Evolutionary conservation across 2,329 filamentous ascomycete genomes (phyloP).

Genomic region (Botrytis fragariae): DNA sequence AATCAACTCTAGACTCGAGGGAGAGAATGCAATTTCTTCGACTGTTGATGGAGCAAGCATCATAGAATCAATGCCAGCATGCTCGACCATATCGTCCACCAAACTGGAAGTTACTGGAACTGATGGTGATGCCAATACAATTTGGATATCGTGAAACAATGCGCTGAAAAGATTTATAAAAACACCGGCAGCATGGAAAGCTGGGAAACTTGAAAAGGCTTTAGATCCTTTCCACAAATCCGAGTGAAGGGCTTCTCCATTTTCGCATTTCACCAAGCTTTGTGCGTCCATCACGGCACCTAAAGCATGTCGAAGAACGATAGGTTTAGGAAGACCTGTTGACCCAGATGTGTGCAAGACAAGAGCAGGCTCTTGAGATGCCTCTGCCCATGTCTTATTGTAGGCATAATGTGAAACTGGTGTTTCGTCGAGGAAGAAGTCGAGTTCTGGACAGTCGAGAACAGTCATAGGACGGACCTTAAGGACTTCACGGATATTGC

Average conservation of each 20-base stretch:
- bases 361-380: constrained; percentile 12
- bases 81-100: constrained; percentile 13
- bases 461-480: constrained; percentile 4
- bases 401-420: constrained; percentile 21
- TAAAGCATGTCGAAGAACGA: constrained; percentile 18
- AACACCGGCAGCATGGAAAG: constrained; percentile 14
- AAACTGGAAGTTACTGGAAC: constrained; percentile 12
- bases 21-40: constrained; percentile 10
- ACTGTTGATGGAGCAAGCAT: constrained; percentile 19
- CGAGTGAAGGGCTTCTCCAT: not conserved
- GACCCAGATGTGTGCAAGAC: constrained; percentile 26
- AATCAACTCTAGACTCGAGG: constrained; percentile 7
- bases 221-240: not conserved
- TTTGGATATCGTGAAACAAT: not conserved
- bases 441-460: constrained; percentile 15
- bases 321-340: constrained; percentile 25
- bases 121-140: constrained; percentile 14
- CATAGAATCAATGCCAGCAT: constrained; percentile 3
- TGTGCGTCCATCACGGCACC: not conserved
- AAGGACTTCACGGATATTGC: constrained; percentile 9
- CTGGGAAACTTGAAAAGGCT: constrained; percentile 5
- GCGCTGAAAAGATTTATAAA: not conserved
- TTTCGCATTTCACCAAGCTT: not conserved
- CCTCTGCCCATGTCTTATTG: constrained; percentile 32
- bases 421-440: constrained; percentile 14